Conservation (phyloP, 352 stramenopile genomes). For the Globisporangium takayamanum region DNA sequence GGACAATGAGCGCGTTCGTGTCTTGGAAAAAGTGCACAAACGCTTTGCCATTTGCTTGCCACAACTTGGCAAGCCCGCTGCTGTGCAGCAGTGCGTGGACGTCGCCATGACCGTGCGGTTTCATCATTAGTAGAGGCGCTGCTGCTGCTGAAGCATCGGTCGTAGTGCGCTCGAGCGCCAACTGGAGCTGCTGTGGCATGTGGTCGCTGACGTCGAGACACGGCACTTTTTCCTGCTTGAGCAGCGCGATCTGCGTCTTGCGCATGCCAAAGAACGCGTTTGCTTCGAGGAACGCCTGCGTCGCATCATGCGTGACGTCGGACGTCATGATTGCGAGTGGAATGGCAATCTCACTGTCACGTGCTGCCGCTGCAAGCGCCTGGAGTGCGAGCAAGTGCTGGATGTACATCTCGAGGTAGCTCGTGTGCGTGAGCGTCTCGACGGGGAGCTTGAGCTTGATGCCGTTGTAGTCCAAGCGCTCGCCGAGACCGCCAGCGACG, state of each 20-base stretch:
- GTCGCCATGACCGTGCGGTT: conserved; percentile 98
- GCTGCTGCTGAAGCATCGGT: conserved; percentile 18
- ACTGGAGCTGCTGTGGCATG: conserved; percentile 62
- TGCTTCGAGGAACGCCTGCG: conserved; percentile 80
- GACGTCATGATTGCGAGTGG: conserved; percentile 98
- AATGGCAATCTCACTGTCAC: conserved; percentile 31
- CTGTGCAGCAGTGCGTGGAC: conserved; percentile 92
- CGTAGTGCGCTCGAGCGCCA: conserved; percentile 53
- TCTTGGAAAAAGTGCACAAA: conserved; percentile 95
- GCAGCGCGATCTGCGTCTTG: conserved; percentile 88
- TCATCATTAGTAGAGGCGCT: conserved; percentile 68
- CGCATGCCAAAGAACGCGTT: conserved; percentile 95
- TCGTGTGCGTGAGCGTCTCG: conserved; percentile 86
- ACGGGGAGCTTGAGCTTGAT: conserved; percentile 97
- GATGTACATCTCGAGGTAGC: conserved; percentile 93
- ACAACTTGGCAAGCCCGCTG: conserved; percentile 62
- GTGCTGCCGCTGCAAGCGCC: conserved; percentile 21
- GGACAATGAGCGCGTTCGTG: conserved; percentile 95
- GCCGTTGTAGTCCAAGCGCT: conserved; percentile 93
- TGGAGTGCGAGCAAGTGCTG: conserved; percentile 92
- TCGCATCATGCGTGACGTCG: conserved; percentile 92
- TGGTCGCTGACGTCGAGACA: conserved; percentile 36
- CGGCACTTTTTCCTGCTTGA: conserved; percentile 98
- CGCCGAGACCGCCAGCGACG: conserved; percentile 95
- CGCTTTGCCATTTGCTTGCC: conserved; percentile 62